A percentile compares a stretch with the other conserved stretches of the same genome.
phyloP scores from a whole-genome alignment of 805 yeast species.

The Kodamaea fukazawae region DNA sequence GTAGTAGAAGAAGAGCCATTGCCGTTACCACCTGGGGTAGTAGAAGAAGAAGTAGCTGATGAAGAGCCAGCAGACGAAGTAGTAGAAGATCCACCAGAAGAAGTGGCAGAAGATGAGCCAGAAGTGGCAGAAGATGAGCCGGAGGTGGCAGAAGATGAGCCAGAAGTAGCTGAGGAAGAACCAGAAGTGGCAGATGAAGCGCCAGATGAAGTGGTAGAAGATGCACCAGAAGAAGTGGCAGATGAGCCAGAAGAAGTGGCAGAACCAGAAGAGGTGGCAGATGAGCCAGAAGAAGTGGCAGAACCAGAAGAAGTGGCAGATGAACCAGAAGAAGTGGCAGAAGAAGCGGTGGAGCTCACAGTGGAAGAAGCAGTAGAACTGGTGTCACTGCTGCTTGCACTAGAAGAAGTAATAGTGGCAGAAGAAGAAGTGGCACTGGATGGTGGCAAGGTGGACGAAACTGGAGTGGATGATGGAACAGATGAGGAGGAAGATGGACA shows the following conservation, averaged over 20 bases:
- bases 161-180: conserved; percentile 1
- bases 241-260: conserved; percentile 5
- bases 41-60: neutral
- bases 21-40: conserved; percentile 2
- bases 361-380: conserved; percentile 11
- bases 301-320: conserved; percentile 1
- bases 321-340: conserved; percentile 4
- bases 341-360: neutral
- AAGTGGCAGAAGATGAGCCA: conserved; percentile 6
- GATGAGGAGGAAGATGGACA: conserved; percentile 10
- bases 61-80: neutral
- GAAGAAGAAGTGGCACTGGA: neutral
- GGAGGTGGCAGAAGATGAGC: neutral
- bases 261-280: conserved; percentile 5
- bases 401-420: conserved; percentile 9
- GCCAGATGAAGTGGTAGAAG: conserved; percentile 1
- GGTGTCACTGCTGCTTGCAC: conserved; percentile 15
- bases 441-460: conserved; percentile 1
- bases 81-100: conserved; percentile 1
- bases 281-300: conserved; percentile 4
- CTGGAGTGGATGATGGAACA: conserved; percentile 5
- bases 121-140: conserved; percentile 4
- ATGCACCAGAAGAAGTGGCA: conserved; percentile 4
- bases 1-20: neutral
- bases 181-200: conserved; percentile 6